phyloP scores from a whole-genome alignment of 176 grass and related monocot genomes.

The Zea luxurians region DNA sequence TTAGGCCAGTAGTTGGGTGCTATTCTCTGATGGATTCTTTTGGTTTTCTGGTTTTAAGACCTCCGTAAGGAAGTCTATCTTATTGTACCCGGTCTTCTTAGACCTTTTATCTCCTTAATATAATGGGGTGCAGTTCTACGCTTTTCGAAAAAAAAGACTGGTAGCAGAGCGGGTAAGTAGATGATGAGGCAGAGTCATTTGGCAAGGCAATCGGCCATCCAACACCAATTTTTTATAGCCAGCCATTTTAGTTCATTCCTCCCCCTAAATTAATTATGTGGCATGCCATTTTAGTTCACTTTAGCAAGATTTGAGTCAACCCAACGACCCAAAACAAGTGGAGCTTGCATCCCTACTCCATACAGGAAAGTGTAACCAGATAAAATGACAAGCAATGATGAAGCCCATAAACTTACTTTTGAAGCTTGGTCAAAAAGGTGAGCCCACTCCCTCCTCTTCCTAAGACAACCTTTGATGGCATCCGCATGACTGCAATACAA shows the following conservation, averaged over 20 bases:
- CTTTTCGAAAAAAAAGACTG: too few relatives aligned
- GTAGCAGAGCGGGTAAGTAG: too few relatives aligned
- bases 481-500: constrained; percentile 52
- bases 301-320: not conserved
- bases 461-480: constrained; percentile 82
- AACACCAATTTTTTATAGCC: not conserved
- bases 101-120: too few relatives aligned
- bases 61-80: too few relatives aligned
- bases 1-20: too few relatives aligned
- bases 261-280: not conserved
- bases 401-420: constrained; percentile 46
- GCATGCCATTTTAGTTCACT: not conserved
- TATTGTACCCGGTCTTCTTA: too few relatives aligned
- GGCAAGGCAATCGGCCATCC: not conserved
- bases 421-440: constrained; percentile 75
- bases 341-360: not conserved
- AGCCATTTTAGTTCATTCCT: not conserved
- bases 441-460: constrained; percentile 74
- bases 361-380: constrained; percentile 23
- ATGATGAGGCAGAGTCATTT: too few relatives aligned
- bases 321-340: not conserved
- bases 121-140: too few relatives aligned
- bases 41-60: too few relatives aligned
- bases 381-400: constrained; percentile 21
- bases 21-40: too few relatives aligned